Evolutionary conservation across 2,329 filamentous ascomycete species (phyloP), one percentile per base, ranked within the genome.

Genomic region (Alternaria alternata): DNA sequence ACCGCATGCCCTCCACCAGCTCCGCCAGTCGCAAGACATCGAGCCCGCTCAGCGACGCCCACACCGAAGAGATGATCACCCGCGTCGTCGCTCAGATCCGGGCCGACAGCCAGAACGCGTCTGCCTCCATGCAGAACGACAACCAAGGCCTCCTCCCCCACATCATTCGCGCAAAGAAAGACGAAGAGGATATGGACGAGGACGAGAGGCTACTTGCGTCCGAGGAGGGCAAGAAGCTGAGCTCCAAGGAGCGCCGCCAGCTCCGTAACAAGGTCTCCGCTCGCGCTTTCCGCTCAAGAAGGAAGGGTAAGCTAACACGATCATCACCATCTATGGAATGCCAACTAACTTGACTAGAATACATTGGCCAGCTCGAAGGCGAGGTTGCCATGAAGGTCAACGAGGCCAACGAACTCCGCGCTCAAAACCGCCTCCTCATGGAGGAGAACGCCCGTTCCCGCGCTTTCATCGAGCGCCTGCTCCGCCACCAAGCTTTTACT

Each of bases 221-320:
- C 62, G 95, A 99, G 74, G 94, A 97, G 81, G 95, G 94, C 73
- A 99, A 99, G 89, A 97, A 97, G 84, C 87, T 99, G n/a, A 95
- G 90, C 81, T 96, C 93, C 84, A 98, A 98, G 83, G 94, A 98
- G 81, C 90, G 95, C 62, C 90, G 95, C 68, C 95, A 98, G 80
- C 86, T 99, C n/a, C 89, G 95, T 66, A 99, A 99, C 87, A 99
- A 99, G 82, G 95, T 99, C 5, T 99, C 95, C 42, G 95, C 95
- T 64, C 92, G 95, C 69, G 94, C 94, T 52, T 99, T 99, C 88
- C 91, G 95, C 57, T 97, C 94, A n/a, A 87, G 95, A 72, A 91
- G 95, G 85, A 99, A 99, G 86, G 94, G 94, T 97, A 89, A 85
- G 86, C 75, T 66, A 26, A 39, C 46, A 38, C 44, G 16, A 7